Evolutionary conservation across 345 rosid species (phyloP).

Genomic region (Rhizophora mangle): DNA sequence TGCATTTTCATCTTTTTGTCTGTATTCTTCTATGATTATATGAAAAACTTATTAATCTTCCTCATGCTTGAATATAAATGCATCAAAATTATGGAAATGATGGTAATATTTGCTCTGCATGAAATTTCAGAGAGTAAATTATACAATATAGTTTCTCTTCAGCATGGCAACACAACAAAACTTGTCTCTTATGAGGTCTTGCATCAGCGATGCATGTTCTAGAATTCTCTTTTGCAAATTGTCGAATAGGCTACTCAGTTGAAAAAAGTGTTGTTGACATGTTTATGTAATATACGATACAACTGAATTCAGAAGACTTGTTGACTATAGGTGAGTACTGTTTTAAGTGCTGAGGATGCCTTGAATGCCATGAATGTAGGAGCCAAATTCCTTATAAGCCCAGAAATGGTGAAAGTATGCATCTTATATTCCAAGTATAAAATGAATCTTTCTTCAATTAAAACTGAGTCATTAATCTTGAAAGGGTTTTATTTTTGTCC

Average conservation of each 20-base stretch:
- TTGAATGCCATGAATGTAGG: slow-evolving; percentile 38
- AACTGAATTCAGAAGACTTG: background rate
- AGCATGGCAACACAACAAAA: no score
- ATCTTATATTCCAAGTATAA: background rate
- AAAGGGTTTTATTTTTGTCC: background rate
- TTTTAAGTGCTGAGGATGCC: slow-evolving; percentile 45
- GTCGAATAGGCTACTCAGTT: no score
- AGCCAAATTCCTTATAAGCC: slow-evolving; percentile 62
- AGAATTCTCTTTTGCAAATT: no score
- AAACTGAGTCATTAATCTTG: background rate
- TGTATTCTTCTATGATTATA: background rate
- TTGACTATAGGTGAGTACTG: slow-evolving; percentile 46
- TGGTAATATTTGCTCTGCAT: no score
- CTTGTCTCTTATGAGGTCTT: no score
- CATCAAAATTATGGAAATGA: no score
- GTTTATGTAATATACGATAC: no score
- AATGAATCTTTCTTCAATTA: background rate
- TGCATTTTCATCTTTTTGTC: no score
- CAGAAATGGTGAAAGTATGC: slow-evolving; percentile 43
- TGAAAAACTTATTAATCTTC: background rate
- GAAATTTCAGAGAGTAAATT: no score
- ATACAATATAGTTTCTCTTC: no score
- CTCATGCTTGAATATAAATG: background rate
- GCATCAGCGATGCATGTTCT: no score
- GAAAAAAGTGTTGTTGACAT: no score